Conservation (phyloP, 106 monocot species). For the Dendrobium catenatum region DNA sequence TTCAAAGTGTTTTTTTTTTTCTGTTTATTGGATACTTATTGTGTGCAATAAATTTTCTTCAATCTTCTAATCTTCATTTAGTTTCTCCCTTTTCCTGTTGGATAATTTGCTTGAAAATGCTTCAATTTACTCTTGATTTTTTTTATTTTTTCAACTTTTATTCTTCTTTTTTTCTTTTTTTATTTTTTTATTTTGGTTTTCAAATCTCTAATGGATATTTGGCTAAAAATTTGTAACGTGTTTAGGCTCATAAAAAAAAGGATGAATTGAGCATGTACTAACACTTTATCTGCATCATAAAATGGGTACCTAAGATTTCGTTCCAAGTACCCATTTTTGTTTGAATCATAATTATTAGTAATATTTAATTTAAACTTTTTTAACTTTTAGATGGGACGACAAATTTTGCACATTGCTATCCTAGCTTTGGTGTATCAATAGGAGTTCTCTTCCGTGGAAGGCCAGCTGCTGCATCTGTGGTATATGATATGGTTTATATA, state of each 20-base stretch:
- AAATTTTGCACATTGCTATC: conserved; percentile 97
- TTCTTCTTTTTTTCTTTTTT: not conserved
- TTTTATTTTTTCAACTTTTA: not conserved
- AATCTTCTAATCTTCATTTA: not conserved
- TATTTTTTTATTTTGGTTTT: not conserved
- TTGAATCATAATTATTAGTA: not conserved
- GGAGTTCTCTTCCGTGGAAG: conserved; percentile 93
- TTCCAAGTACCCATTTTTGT: not conserved
- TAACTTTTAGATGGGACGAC: conserved; percentile 88
- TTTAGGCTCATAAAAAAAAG: too few species aligned
- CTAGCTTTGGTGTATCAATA: conserved; percentile 96
- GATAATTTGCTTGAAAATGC: not conserved
- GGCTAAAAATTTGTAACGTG: too few species aligned
- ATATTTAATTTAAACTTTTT: conserved; percentile 4
- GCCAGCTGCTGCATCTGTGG: conserved; percentile 93
- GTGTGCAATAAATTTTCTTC: too few species aligned
- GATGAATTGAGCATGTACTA: too few species aligned
- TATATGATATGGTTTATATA: conserved; percentile 18
- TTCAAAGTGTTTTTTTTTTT: too few species aligned
- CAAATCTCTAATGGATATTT: too few species aligned
- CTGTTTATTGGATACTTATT: too few species aligned
- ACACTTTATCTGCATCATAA: too few species aligned
- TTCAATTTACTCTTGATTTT: not conserved
- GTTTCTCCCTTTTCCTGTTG: not conserved
- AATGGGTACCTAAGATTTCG: not conserved